phyloP scores from a whole-genome alignment of 2,329 filamentous ascomycete genomes.

The Diaporthe sp. region DNA sequence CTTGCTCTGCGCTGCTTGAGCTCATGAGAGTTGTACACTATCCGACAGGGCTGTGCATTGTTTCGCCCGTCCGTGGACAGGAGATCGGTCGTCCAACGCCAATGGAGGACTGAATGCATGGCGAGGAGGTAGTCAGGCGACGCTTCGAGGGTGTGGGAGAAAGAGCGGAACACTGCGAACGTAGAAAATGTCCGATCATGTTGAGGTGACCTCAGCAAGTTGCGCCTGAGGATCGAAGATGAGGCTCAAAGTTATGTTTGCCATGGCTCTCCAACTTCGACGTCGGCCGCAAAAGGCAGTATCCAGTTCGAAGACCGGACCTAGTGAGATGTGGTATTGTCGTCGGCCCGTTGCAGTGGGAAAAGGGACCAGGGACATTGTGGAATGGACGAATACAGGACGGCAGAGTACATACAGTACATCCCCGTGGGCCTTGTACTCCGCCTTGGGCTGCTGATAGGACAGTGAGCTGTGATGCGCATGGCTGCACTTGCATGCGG shows the following conservation, averaged over 20 bases:
- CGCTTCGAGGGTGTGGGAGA: background rate
- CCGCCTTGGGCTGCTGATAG: background rate
- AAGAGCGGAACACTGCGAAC: background rate
- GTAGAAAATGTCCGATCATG: background rate
- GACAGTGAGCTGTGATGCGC: background rate
- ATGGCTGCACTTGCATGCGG: conserved; percentile 21
- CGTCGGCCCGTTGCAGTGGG: background rate
- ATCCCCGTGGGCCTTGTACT: background rate
- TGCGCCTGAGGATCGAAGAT: background rate
- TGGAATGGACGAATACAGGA: background rate
- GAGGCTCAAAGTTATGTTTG: background rate
- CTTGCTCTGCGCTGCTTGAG: background rate
- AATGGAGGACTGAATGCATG: background rate
- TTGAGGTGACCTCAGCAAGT: background rate
- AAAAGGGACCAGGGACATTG: background rate
- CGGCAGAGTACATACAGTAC: background rate
- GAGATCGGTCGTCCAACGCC: background rate
- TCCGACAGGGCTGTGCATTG: background rate
- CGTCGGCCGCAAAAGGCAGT: background rate
- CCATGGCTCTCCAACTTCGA: background rate
- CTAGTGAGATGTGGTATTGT: background rate
- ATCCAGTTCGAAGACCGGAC: background rate
- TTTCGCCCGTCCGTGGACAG: background rate
- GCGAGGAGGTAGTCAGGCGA: background rate
- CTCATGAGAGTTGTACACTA: background rate